Conservation (phyloP, 2,329 filamentous ascomycete genomes). For the Hirsutella minnesotensis region DNA sequence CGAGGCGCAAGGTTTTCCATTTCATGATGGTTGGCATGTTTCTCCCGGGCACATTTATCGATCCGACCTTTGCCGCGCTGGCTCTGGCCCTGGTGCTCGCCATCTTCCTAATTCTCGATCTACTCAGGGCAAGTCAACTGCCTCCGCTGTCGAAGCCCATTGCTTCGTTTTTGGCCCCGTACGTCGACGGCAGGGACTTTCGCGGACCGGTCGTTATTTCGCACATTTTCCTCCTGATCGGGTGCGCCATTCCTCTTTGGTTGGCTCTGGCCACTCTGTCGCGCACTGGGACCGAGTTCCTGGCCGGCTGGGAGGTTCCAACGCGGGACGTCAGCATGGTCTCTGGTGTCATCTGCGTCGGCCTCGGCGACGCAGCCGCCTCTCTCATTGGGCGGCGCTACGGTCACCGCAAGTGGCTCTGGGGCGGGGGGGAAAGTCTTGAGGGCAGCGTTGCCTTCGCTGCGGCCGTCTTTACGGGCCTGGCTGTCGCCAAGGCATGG, state of each 20-base stretch:
- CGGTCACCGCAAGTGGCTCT: constrained; percentile 84
- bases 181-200: constrained; percentile 87
- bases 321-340: constrained; percentile 78
- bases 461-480: constrained; percentile 62
- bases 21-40: constrained; percentile 98
- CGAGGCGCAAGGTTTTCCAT: constrained; percentile 91
- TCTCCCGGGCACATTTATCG: constrained; percentile 72
- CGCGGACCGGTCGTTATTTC: constrained; percentile 90
- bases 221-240: constrained; percentile 90
- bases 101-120: constrained; percentile 77
- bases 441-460: constrained; percentile 81
- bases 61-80: constrained; percentile 72
- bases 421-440: constrained; percentile 91
- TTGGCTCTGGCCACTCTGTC: constrained; percentile 62
- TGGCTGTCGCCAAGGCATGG: constrained; percentile 62
- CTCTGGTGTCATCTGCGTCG: constrained; percentile 84
- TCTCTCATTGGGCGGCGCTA: constrained; percentile 80
- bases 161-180: constrained; percentile 78
- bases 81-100: constrained; percentile 70
- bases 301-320: constrained; percentile 64
- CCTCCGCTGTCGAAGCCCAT: constrained; percentile 81
- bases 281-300: constrained; percentile 41
- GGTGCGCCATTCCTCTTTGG: constrained; percentile 92
- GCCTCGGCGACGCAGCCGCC: constrained; percentile 87
- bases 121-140: constrained; percentile 81